Evolutionary conservation across 78 protist genomes (phyloP).

Genomic region (Dictyostelium brefeldianum): DNA sequence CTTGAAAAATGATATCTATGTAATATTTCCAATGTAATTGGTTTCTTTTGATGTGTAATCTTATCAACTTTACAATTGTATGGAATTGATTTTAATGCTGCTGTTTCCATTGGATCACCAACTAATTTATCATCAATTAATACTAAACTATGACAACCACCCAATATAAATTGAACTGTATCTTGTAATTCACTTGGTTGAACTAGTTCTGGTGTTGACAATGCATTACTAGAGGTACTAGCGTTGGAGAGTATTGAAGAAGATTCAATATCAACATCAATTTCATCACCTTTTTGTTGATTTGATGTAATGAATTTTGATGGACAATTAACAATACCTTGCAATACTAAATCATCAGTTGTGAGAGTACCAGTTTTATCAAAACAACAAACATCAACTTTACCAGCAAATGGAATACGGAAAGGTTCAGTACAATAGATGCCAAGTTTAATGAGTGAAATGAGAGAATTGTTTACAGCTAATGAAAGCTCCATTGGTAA

Average conservation of each 20-base stretch:
- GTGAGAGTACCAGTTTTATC: constrained; percentile 99
- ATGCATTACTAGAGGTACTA: background rate
- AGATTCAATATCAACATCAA: background rate
- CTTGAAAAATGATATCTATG: constrained; percentile 93
- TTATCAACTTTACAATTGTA: constrained; percentile 80
- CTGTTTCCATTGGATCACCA: constrained; percentile 99
- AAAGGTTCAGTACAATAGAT: constrained; percentile 99
- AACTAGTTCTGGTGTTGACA: background rate
- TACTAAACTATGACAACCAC: constrained; percentile 95
- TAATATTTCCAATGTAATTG: constrained; percentile 60
- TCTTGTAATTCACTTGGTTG: background rate
- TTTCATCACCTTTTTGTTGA: background rate
- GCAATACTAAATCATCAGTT: constrained; percentile 91
- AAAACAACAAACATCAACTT: constrained; percentile 97
- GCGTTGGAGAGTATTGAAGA: too few relatives aligned
- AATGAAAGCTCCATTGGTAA: constrained; percentile 99
- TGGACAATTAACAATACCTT: constrained; percentile 87
- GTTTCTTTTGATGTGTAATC: constrained; percentile 12
- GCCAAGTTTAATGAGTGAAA: constrained; percentile 81
- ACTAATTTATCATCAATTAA: constrained; percentile 52
- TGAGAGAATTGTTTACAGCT: constrained; percentile 94
- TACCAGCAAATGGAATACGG: constrained; percentile 99
- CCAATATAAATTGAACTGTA: constrained; percentile 53
- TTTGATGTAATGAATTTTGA: background rate
- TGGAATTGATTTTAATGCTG: constrained; percentile 89